Conservation (phyloP, 768 basidiomycete species). For the Trametes cingulata region DNA sequence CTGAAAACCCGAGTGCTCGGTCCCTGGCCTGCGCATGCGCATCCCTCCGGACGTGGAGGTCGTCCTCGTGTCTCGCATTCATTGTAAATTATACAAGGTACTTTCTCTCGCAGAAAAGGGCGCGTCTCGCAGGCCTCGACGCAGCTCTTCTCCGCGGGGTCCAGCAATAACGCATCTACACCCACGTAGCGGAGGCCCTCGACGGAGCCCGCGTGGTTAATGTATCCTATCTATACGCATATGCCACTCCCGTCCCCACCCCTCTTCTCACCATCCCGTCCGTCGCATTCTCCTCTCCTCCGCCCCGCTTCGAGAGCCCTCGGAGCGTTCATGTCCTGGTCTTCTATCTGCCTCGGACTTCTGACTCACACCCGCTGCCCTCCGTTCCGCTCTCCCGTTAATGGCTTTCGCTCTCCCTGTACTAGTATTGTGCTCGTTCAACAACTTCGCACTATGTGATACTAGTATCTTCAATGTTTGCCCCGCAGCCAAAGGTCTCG, state of each 20-base stretch:
- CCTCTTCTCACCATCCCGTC: background rate
- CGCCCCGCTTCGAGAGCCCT: constrained; percentile 1
- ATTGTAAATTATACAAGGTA: constrained; percentile 7
- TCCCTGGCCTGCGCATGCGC: constrained; percentile 5
- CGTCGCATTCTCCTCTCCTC: background rate
- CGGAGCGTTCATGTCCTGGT: constrained; percentile 1
- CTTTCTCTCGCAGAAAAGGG: background rate
- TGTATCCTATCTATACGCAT: constrained; percentile 18
- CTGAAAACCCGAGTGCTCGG: background rate
- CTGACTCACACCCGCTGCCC: background rate
- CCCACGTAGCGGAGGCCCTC: constrained; percentile 3
- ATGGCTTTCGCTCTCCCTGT: background rate
- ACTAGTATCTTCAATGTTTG: background rate
- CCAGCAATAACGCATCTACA: constrained; percentile 2
- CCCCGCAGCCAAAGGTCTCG: background rate
- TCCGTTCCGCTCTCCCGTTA: background rate
- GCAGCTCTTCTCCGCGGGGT: background rate
- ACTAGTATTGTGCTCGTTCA: constrained; percentile 1
- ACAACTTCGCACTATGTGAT: background rate
- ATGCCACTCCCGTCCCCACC: constrained; percentile 5
- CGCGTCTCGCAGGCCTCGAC: constrained; percentile 11
- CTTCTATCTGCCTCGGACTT: background rate
- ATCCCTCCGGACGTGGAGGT: constrained; percentile 1
- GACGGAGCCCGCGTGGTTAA: constrained; percentile 18
- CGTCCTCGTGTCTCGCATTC: background rate